phyloP scores from a whole-genome alignment of 331 rosid species.

The Acacia concinna region DNA sequence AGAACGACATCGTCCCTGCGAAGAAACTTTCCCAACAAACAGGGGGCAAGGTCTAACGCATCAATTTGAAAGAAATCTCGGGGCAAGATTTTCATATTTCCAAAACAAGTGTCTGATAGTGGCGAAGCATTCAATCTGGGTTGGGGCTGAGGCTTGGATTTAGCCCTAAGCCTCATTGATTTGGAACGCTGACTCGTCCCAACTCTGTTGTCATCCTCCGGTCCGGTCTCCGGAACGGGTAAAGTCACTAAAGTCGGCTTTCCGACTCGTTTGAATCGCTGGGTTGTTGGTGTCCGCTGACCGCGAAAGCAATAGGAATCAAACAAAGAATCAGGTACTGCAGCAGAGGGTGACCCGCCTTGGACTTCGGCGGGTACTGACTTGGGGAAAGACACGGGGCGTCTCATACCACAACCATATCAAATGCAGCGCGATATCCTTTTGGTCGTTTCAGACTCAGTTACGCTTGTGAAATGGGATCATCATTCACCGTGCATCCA shows the following conservation, averaged over 20 bases:
- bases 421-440: not conserved
- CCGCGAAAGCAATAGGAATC: constrained; percentile 35
- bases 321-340: constrained; percentile 4
- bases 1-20: constrained; percentile 86
- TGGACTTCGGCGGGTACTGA: constrained; percentile 7
- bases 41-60: constrained; percentile 80
- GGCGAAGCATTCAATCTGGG: constrained; percentile 7
- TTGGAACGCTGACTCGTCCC: constrained; percentile 36
- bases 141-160: constrained; percentile 27
- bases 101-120: constrained; percentile 10
- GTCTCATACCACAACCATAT: not conserved
- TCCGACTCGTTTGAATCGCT: constrained; percentile 54
- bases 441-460: not conserved
- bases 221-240: constrained; percentile 28
- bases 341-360: constrained; percentile 20
- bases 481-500: not conserved
- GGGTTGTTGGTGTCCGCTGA: constrained; percentile 42
- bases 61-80: constrained; percentile 67
- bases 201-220: constrained; percentile 7
- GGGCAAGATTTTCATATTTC: constrained; percentile 48
- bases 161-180: constrained; percentile 22
- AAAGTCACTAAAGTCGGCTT: constrained; percentile 37
- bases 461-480: too few species aligned
- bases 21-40: constrained; percentile 81
- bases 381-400: not conserved